Evolutionary conservation across 177 flowering plant genomes (phyloP).

Genomic region (Vitis hybrid): DNA sequence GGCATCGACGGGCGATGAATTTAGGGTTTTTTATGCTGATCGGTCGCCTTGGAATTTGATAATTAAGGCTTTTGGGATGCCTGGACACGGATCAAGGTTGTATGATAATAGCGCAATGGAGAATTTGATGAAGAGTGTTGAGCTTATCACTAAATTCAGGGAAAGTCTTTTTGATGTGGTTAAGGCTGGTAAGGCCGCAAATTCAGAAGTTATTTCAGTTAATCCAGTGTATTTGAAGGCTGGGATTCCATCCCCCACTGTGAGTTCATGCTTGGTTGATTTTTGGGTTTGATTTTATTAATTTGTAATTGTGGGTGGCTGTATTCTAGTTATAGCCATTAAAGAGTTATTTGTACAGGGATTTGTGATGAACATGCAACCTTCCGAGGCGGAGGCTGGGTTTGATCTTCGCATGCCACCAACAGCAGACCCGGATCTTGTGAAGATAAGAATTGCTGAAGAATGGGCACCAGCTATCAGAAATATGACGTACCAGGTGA

Average conservation of each 20-base stretch:
- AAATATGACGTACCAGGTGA: slow-evolving; percentile 83
- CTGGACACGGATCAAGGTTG: slow-evolving; percentile 91
- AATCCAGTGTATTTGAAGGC: slow-evolving; percentile 84
- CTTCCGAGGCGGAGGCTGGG: slow-evolving; percentile 97
- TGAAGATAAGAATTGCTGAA: slow-evolving; percentile 66
- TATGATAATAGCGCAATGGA: slow-evolving; percentile 83
- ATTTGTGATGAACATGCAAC: slow-evolving; percentile 96
- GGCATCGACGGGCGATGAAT: slow-evolving; percentile 62
- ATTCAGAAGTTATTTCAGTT: slow-evolving; percentile 83
- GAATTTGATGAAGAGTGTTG: slow-evolving; percentile 90
- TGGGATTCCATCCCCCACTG: slow-evolving; percentile 65
- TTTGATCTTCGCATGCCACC: slow-evolving; percentile 86
- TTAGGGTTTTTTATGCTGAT: slow-evolving; percentile 88
- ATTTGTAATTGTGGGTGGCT: not conserved
- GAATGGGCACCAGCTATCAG: slow-evolving; percentile 90
- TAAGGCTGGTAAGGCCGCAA: slow-evolving; percentile 68
- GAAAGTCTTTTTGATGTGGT: slow-evolving; percentile 76
- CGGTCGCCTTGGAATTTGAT: slow-evolving; percentile 65
- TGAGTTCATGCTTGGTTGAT: slow-evolving; percentile 26
- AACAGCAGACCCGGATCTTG: slow-evolving; percentile 61
- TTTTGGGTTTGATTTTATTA: not conserved
- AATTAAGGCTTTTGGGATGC: slow-evolving; percentile 68
- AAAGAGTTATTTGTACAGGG: slow-evolving; percentile 43
- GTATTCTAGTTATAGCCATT: slow-evolving; percentile 1
- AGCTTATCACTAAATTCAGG: slow-evolving; percentile 61